Conservation (phyloP, 805 yeast species). For the Wickerhamomyces ciferrii region DNA sequence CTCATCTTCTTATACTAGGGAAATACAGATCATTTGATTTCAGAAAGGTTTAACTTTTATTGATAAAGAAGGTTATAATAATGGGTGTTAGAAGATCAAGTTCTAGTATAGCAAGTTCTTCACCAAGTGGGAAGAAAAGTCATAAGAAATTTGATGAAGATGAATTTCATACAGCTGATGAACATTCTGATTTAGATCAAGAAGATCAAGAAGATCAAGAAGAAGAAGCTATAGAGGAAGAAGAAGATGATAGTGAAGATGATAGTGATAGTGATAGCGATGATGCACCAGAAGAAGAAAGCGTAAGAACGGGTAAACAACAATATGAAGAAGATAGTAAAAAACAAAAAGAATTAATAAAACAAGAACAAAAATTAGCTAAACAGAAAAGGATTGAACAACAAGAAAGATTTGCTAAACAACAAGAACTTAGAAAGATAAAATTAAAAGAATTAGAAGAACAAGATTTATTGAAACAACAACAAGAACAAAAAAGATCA, state of each 20-base stretch:
- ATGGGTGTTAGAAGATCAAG: neutral
- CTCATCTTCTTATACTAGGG: neutral
- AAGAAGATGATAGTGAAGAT: constrained; percentile 10
- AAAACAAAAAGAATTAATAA: constrained; percentile 21
- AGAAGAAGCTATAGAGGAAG: constrained; percentile 4
- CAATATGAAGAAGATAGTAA: constrained; percentile 19
- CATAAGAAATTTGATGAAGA: constrained; percentile 19
- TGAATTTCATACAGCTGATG: constrained; percentile 16
- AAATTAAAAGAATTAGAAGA: constrained; percentile 15
- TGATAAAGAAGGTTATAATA: too few species aligned
- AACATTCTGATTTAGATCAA: constrained; percentile 3
- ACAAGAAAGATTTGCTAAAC: constrained; percentile 17
- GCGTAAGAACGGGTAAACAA: constrained; percentile 21
- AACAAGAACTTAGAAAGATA: constrained; percentile 16
- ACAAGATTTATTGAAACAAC: constrained; percentile 13
- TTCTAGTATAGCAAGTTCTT: neutral
- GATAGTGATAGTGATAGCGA: constrained; percentile 26
- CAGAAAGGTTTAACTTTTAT: too few species aligned
- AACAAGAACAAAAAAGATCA: constrained; percentile 14
- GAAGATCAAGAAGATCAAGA: constrained; percentile 4
- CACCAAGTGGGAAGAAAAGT: neutral
- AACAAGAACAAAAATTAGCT: constrained; percentile 16
- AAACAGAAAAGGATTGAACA: constrained; percentile 23
- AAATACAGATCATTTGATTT: too few species aligned
- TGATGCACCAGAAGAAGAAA: constrained; percentile 51